Conservation (phyloP, 345 rosid genomes). For the Gossypium sturtianum region DNA sequence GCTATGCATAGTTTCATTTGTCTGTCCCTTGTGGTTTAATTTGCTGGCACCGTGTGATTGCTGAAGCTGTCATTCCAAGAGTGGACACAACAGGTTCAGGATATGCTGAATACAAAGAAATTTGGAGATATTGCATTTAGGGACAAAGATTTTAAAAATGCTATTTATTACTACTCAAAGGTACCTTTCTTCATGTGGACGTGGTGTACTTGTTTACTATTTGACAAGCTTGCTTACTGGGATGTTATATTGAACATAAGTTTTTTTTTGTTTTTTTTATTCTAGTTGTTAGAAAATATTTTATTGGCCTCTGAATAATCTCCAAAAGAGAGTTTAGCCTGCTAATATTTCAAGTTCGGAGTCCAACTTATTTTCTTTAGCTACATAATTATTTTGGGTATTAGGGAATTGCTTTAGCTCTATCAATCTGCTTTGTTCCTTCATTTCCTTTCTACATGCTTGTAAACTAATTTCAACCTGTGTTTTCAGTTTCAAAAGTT, state of each 20-base stretch:
- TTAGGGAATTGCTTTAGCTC: neutral
- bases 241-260: neutral
- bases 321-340: neutral
- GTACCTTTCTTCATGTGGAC: conserved; percentile 24
- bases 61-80: conserved; percentile 89
- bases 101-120: conserved; percentile 88
- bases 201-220: neutral
- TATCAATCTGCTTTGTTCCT: neutral
- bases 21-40: neutral
- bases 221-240: neutral
- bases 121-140: conserved; percentile 86
- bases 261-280: neutral
- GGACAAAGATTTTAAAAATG: conserved; percentile 90
- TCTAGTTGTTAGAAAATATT: neutral
- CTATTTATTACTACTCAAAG: conserved; percentile 84
- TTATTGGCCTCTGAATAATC: neutral
- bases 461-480: neutral
- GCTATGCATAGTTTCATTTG: neutral
- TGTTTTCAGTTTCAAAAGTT: neutral
- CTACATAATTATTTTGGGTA: neutral
- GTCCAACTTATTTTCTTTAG: neutral
- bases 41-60: conserved; percentile 9
- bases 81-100: conserved; percentile 98
- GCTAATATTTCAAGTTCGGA: neutral
- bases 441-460: neutral